Base-by-base conservation (phyloP, 202 grass and related monocot genomes). In the Setaria viridis region DNA sequence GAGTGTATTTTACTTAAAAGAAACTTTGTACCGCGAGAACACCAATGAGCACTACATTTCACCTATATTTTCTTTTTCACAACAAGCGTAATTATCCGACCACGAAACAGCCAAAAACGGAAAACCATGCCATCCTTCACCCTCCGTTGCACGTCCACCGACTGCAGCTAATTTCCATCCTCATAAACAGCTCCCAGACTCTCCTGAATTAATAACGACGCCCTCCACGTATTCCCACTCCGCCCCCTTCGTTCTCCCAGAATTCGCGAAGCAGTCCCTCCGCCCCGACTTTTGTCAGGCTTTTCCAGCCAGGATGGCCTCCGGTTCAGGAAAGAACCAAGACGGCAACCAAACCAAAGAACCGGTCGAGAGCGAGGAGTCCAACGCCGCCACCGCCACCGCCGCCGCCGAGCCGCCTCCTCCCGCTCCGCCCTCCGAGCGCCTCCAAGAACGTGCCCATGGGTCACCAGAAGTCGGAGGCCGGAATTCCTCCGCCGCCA, bases 221-320 rank as follows among this genome's bases (percentile, higher is more conserved):
- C 50, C 72, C 72, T 55, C 72, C 72, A 74, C 72, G 16, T n/a
- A 35, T 74, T 74, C 20, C 29, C 16, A 7, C 16, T 37, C 9
- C 49, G 2, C 15, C 72, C 49, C 49, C 16, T 12, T 55, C 49
- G 32, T 6, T 37, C 32, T 74, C 16, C 16, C 15, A 35, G 72
- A 55, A 55, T 29, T 74, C 16, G 30, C 49, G 15, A 55, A 55
- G 0, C 60, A 32, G 6, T 14, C 30, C 62, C 32, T 65, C 30
- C 62, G 62, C 30, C 5, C 11, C 42, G 0, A 2, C 3, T 29
- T 16, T 34, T 41, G 42, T 21, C 13, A 70, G 37, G 32, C 6
- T 33, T 45, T 70, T 74, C 75, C 76, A 76, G 76, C 87, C 70
- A 55, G 48, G 6, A 89, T 84, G 76, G 50, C 20, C 6, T 50